Evolutionary conservation across 306 rosid species (phyloP), one percentile per base, ranked within the genome.

Genomic region (Parietaria judaica): DNA sequence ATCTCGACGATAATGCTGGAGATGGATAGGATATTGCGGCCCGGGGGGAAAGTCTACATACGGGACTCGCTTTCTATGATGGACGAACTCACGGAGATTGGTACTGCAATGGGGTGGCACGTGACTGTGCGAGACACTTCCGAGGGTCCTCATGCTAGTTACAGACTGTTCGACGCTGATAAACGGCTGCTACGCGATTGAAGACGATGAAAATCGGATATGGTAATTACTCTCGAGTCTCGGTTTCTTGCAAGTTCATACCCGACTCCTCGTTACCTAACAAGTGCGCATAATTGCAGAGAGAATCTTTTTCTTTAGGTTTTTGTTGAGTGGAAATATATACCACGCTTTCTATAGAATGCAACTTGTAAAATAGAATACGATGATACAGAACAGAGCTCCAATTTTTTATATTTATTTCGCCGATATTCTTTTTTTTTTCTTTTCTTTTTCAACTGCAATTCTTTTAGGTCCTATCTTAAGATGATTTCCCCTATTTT

Each of bases 11-110:
- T 88, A 54, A 92, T 92, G 96, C 90, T 92, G 9, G 99, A 92
- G 90, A 88, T 92, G 99, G 99, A 92, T 75, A 83, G 99, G 54
- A 86, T 88, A 47, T 73, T 92, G 46, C 80, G 99, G 71, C 97
- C 96, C 0, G 95, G 95, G 14, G 99, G 97, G 10, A 86, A 43
- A 12, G 90, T 67, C 34, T 88, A 88, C 65, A 84, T 92, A 38
- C 95, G 99, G 0, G 99, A 92, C 65, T 53, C 90, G 45, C 58
- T 92, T 53, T 50, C 76, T 14, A 68, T 92, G 70, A 92, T 92
- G 99, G 90, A 86, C 70, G 95, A 92, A 66, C 90, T 92, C 70
- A 74, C 72, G 74, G 89, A 77, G 54, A 82, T 86, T 36, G 99
- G 76, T 56, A 80, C 74, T 54, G 97, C 96, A 34, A 84, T 92